A percentile compares a stretch with the other conserved stretches of the same genome.
Conservation (phyloP, 108 stramenopile species). For the Mediolabrus comicus region DNA sequence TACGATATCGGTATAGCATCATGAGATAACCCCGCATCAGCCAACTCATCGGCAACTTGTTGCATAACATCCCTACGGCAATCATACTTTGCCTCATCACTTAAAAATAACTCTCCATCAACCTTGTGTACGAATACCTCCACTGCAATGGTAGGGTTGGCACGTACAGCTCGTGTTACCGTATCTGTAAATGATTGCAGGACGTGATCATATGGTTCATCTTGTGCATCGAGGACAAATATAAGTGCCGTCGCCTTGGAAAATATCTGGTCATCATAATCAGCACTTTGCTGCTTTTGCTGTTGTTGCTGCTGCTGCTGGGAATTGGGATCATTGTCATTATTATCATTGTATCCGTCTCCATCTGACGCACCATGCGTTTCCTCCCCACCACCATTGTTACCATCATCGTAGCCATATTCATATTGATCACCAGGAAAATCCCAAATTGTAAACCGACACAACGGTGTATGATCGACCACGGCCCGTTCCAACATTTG, state of each 20-base stretch:
- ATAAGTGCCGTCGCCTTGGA: slow-evolving; percentile 68
- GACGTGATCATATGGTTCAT: slow-evolving; percentile 91
- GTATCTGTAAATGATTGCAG: slow-evolving; percentile 86
- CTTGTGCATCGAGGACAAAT: slow-evolving; percentile 89
- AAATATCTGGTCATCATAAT: slow-evolving; percentile 33
- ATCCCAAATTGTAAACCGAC: slow-evolving; percentile 97
- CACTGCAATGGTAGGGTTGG: slow-evolving; percentile 88
- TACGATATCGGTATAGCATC: slow-evolving; percentile 84
- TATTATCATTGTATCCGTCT: slow-evolving; percentile 5
- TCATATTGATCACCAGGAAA: slow-evolving; percentile 95
- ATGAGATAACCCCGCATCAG: slow-evolving; percentile 80
- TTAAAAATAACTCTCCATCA: slow-evolving; percentile 97
- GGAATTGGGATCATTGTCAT: background rate
- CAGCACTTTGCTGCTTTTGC: background rate
- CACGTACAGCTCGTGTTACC: slow-evolving; percentile 74
- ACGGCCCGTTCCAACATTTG: slow-evolving; percentile 75
- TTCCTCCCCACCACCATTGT: slow-evolving; percentile 6
- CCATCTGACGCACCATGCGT: slow-evolving; percentile 1
- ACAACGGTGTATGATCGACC: slow-evolving; percentile 92
- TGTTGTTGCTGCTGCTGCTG: slow-evolving; percentile 18
- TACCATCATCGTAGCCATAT: slow-evolving; percentile 24
- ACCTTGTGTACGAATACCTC: slow-evolving; percentile 99
- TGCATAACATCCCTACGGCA: slow-evolving; percentile 91
- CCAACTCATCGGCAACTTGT: slow-evolving; percentile 84
- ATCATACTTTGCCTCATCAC: slow-evolving; percentile 96